phyloP scores from a whole-genome alignment of 2,329 filamentous ascomycete genomes.

The Drechslerella stenobrocha region DNA sequence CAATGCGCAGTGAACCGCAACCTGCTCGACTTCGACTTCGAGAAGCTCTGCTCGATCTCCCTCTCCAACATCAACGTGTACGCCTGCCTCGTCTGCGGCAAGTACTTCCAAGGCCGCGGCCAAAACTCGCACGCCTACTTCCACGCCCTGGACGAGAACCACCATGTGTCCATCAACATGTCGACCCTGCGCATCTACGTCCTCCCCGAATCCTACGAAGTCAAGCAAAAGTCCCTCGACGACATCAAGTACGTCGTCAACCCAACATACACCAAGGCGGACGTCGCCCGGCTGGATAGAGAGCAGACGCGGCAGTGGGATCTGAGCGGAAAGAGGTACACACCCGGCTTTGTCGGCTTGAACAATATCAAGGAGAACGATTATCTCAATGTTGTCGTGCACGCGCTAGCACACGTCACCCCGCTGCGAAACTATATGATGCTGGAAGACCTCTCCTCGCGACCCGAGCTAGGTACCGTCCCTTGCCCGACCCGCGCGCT shows the following conservation, averaged over 20 bases:
- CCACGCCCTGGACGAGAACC: constrained; percentile 88
- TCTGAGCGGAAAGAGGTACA: constrained; percentile 79
- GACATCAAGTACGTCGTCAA: constrained; percentile 99
- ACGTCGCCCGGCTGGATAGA: constrained; percentile 79
- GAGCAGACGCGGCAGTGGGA: constrained; percentile 68
- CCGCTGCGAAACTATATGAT: constrained; percentile 91
- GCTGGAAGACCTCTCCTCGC: constrained; percentile 74
- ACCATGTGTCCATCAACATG: constrained; percentile 99
- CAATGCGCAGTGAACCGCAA: constrained; percentile 61
- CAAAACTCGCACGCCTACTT: constrained; percentile 96
- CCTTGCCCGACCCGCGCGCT: neutral
- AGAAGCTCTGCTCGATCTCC: constrained; percentile 94
- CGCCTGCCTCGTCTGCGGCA: constrained; percentile 94
- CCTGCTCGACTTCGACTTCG: constrained; percentile 96
- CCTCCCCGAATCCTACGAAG: constrained; percentile 94
- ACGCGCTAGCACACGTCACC: constrained; percentile 84
- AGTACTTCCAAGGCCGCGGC: constrained; percentile 92
- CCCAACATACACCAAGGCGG: constrained; percentile 76
- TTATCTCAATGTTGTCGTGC: constrained; percentile 93
- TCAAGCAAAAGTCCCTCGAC: constrained; percentile 88
- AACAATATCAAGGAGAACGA: constrained; percentile 99
- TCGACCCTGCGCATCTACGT: constrained; percentile 88
- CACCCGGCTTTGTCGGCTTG: constrained; percentile 94
- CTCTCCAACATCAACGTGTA: constrained; percentile 99
- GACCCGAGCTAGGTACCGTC: constrained; percentile 73